phyloP scores from a whole-genome alignment of 2,329 filamentous ascomycete species.

The Allantophomopsis lycopodina region DNA sequence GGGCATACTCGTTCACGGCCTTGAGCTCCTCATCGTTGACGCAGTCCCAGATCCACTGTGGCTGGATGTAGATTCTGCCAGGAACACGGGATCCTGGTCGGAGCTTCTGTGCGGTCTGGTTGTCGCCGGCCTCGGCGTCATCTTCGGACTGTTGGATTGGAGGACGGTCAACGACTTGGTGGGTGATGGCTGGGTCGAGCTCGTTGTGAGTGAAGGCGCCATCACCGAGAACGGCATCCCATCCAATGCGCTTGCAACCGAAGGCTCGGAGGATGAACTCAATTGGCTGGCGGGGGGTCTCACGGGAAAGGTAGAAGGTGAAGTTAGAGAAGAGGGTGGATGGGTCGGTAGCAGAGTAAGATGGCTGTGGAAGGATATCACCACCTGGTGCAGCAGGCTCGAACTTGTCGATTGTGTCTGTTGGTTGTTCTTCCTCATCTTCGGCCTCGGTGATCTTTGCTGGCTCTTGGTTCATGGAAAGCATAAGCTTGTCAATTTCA shows the following conservation, averaged over 20 bases:
- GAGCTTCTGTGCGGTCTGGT: constrained; percentile 46
- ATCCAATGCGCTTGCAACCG: constrained; percentile 89
- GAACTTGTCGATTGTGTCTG: constrained; percentile 76
- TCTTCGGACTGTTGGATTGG: constrained; percentile 45
- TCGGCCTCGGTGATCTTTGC: constrained; percentile 27
- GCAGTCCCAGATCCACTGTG: constrained; percentile 98
- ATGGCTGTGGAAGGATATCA: constrained; percentile 74
- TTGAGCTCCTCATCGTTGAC: constrained; percentile 86
- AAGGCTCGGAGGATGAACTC: constrained; percentile 92
- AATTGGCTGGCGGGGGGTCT: constrained; percentile 78
- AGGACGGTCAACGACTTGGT: constrained; percentile 90
- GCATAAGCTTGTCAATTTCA: constrained; percentile 55
- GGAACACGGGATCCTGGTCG: constrained; percentile 61
- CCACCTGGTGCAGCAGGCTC: constrained; percentile 72
- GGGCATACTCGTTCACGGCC: constrained; percentile 75
- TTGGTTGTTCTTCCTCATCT: constrained; percentile 30
- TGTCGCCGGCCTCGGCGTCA: constrained; percentile 39
- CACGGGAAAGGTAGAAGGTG: constrained; percentile 86
- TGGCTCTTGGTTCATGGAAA: constrained; percentile 44
- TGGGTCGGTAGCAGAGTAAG: constrained; percentile 48
- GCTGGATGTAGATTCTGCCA: constrained; percentile 87
- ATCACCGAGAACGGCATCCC: constrained; percentile 82
- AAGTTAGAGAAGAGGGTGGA: constrained; percentile 74
- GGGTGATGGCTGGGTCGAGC: constrained; percentile 76
- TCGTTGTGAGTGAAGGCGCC: constrained; percentile 89